Evolutionary conservation across 805 yeast genomes (phyloP).

Genomic region (Komagataella mondaviorum): DNA sequence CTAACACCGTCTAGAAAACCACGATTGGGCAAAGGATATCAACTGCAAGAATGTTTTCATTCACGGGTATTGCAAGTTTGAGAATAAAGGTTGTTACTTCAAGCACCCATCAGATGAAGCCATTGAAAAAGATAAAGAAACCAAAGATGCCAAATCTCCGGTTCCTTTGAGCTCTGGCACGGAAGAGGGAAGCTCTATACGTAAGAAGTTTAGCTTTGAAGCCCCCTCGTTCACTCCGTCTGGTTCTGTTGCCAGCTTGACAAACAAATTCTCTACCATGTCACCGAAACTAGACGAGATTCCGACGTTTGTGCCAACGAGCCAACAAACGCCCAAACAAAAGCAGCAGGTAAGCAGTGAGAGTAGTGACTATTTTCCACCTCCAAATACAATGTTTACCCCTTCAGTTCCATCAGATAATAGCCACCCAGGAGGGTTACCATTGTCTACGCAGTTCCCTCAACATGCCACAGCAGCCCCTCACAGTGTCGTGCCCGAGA

Average conservation of each 20-base stretch:
- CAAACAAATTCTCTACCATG: slow-evolving; percentile 26
- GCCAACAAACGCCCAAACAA: background rate
- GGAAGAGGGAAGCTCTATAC: slow-evolving; percentile 10
- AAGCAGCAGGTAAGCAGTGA: slow-evolving; percentile 11
- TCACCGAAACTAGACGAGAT: slow-evolving; percentile 35
- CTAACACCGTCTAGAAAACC: slow-evolving; percentile 13
- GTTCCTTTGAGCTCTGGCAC: slow-evolving; percentile 3
- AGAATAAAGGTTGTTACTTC: slow-evolving; percentile 78
- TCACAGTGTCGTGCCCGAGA: slow-evolving; percentile 3
- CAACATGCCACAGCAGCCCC: background rate
- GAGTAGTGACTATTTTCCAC: slow-evolving; percentile 17
- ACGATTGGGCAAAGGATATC: slow-evolving; percentile 54
- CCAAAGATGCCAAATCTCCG: background rate
- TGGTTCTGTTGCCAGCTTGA: slow-evolving; percentile 8
- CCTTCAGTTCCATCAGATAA: slow-evolving; percentile 3
- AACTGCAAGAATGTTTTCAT: slow-evolving; percentile 76
- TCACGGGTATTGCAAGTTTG: slow-evolving; percentile 81
- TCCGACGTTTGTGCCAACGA: slow-evolving; percentile 36
- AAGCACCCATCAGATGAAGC: slow-evolving; percentile 26
- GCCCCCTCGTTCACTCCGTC: slow-evolving; percentile 41
- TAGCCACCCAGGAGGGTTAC: slow-evolving; percentile 4
- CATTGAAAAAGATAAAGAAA: background rate
- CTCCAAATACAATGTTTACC: slow-evolving; percentile 6
- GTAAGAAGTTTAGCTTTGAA: slow-evolving; percentile 38
- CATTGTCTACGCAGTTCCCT: background rate